phyloP scores from a whole-genome alignment of 257 asterid species.

The Nicotiana noctiflora region DNA sequence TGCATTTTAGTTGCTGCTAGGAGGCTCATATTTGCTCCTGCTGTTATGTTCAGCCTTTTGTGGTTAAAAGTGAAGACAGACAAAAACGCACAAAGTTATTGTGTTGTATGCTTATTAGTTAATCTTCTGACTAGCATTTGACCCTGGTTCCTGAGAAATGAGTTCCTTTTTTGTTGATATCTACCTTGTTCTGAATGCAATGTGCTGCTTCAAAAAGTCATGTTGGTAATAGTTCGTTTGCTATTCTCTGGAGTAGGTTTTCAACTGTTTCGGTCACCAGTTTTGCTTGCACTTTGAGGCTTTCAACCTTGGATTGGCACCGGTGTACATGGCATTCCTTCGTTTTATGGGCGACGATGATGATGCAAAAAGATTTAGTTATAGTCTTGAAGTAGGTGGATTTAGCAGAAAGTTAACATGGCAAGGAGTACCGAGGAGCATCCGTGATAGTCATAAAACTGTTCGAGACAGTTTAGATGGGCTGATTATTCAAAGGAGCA shows the following conservation, averaged over 20 bases:
- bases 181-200: no score
- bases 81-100: not conserved
- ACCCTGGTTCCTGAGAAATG: not conserved
- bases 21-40: not conserved
- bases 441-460: constrained; percentile 28
- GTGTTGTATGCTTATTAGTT: not conserved
- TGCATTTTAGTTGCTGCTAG: not conserved
- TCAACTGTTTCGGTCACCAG: constrained; percentile 35
- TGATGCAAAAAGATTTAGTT: constrained; percentile 27
- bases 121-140: not conserved
- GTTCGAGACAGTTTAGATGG: constrained; percentile 36
- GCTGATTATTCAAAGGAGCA: constrained; percentile 24
- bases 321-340: constrained; percentile 33
- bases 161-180: not conserved
- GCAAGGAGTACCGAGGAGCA: constrained; percentile 38
- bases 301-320: constrained; percentile 27
- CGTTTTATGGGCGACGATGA: constrained; percentile 36
- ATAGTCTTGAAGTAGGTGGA: constrained; percentile 35
- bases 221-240: not conserved
- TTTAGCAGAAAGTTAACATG: constrained; percentile 29
- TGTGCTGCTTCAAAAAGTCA: not conserved
- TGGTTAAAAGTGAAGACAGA: not conserved
- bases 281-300: constrained; percentile 39
- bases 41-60: not conserved
- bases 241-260: constrained; percentile 20